Conservation (phyloP, 805 yeast genomes). For the Candida endomychidarum region DNA sequence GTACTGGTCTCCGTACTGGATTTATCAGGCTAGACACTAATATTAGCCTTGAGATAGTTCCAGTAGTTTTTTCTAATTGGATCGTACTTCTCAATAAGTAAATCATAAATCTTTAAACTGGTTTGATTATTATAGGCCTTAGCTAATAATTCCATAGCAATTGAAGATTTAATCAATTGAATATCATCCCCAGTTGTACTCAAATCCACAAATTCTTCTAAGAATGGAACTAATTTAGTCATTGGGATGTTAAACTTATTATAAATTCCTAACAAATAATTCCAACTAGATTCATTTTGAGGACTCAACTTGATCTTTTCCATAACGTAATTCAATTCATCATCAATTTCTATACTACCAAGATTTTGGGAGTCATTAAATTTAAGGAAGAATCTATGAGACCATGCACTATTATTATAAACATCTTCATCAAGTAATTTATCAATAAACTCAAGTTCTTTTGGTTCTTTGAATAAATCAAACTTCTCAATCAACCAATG, state of each 20-base stretch:
- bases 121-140: slow-evolving; percentile 41
- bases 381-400: slow-evolving; percentile 68
- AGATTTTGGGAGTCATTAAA: slow-evolving; percentile 20
- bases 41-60: slow-evolving; percentile 42
- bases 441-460: slow-evolving; percentile 55
- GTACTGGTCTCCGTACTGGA: too few relatives aligned
- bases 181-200: slow-evolving; percentile 18
- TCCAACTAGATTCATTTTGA: slow-evolving; percentile 85
- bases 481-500: slow-evolving; percentile 75
- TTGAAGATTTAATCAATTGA: slow-evolving; percentile 45
- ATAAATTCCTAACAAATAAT: slow-evolving; percentile 66
- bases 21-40: not conserved
- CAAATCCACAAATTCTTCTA: slow-evolving; percentile 38
- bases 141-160: slow-evolving; percentile 65
- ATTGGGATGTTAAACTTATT: slow-evolving; percentile 25
- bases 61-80: slow-evolving; percentile 65
- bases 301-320: slow-evolving; percentile 59
- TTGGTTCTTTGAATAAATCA: slow-evolving; percentile 38
- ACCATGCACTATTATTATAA: slow-evolving; percentile 93
- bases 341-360: slow-evolving; percentile 16
- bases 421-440: slow-evolving; percentile 58
- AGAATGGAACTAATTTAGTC: slow-evolving; percentile 45
- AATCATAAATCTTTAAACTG: slow-evolving; percentile 47
- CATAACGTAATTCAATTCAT: slow-evolving; percentile 57
- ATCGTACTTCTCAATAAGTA: slow-evolving; percentile 55